These are phyloP conservation scores for Aspergillus sp. DNA, from an alignment of 2,329 filamentous ascomycete genomes.

Conservation along the genomic window DNA sequence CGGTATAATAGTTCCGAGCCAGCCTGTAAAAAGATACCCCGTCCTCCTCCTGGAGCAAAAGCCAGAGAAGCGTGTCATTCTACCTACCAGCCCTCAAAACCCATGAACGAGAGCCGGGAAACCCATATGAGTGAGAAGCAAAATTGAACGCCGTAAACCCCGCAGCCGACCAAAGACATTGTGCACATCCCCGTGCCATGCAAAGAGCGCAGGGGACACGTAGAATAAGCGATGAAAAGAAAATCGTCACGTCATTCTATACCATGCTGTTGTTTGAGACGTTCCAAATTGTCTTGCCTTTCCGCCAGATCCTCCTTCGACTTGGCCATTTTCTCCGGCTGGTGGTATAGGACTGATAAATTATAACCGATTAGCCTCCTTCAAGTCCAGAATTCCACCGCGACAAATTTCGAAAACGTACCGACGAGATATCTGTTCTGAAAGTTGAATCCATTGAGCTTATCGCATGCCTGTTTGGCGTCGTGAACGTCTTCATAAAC, in stretches of 20 bases:
- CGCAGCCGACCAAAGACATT: slow-evolving; percentile 37
- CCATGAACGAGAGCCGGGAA: slow-evolving; percentile 30
- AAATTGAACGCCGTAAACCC: slow-evolving; percentile 41
- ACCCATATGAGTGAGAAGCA: slow-evolving; percentile 30
- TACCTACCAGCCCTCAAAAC: slow-evolving; percentile 29
- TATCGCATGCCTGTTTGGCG: slow-evolving; percentile 98
- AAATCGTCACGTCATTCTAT: slow-evolving; percentile 74
- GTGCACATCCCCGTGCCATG: slow-evolving; percentile 31
- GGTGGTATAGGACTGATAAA: slow-evolving; percentile 67
- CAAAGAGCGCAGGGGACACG: slow-evolving; percentile 29
- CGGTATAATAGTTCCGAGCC: slow-evolving; percentile 17
- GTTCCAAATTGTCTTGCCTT: slow-evolving; percentile 95
- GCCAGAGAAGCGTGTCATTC: slow-evolving; percentile 22
- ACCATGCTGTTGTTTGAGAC: slow-evolving; percentile 94
- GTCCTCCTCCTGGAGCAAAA: slow-evolving; percentile 19
- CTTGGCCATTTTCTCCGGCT: slow-evolving; percentile 76
- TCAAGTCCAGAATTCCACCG: not conserved
- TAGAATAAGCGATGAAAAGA: slow-evolving; percentile 29
- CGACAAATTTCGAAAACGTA: slow-evolving; percentile 51
- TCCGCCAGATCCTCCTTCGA: slow-evolving; percentile 92
- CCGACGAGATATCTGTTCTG: slow-evolving; percentile 98
- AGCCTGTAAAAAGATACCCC: slow-evolving; percentile 20
- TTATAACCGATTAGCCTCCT: slow-evolving; percentile 7
- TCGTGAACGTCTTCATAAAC: slow-evolving; percentile 99
- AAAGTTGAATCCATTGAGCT: slow-evolving; percentile 99